These are phyloP conservation scores for Monilinia fructicola DNA, from an alignment of 2,329 filamentous ascomycete genomes.

Conservation along the genomic window DNA sequence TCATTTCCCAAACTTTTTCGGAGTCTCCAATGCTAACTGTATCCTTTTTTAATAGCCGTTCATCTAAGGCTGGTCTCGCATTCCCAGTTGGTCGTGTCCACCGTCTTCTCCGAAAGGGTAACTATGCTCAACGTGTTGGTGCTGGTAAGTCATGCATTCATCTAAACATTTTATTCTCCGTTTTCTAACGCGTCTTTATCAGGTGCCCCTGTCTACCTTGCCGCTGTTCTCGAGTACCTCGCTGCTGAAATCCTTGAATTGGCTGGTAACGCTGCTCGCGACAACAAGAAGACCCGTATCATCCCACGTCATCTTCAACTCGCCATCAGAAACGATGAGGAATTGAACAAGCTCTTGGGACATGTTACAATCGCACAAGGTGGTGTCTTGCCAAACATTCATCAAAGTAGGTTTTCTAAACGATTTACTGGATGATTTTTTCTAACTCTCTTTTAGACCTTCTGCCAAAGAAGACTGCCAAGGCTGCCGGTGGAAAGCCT, in stretches of 20 bases:
- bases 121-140: conserved; percentile 99
- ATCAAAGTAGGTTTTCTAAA: conserved; percentile 73
- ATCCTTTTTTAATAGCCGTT: conserved; percentile 67
- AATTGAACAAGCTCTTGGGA: conserved; percentile 97
- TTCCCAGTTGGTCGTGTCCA: conserved; percentile 99
- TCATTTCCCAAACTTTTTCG: conserved; percentile 38
- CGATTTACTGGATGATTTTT: background rate
- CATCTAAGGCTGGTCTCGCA: conserved; percentile 97
- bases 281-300: conserved; percentile 99
- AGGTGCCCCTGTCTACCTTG: conserved; percentile 92
- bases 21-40: conserved; percentile 39
- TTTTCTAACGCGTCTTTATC: conserved; percentile 34
- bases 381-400: conserved; percentile 95
- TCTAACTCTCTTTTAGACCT: conserved; percentile 65
- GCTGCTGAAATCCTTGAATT: conserved; percentile 98
- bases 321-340: conserved; percentile 98
- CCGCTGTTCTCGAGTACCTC: conserved; percentile 96
- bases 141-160: conserved; percentile 61
- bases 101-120: conserved; percentile 97
- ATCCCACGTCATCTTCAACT: conserved; percentile 98
- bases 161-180: conserved; percentile 20
- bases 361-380: conserved; percentile 97
- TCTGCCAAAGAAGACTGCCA: conserved; percentile 97
- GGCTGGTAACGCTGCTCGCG: conserved; percentile 96
- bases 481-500: conserved; percentile 74